phyloP scores from a whole-genome alignment of 2,329 filamentous ascomycete species.

The Knoxdaviesia capensis region DNA sequence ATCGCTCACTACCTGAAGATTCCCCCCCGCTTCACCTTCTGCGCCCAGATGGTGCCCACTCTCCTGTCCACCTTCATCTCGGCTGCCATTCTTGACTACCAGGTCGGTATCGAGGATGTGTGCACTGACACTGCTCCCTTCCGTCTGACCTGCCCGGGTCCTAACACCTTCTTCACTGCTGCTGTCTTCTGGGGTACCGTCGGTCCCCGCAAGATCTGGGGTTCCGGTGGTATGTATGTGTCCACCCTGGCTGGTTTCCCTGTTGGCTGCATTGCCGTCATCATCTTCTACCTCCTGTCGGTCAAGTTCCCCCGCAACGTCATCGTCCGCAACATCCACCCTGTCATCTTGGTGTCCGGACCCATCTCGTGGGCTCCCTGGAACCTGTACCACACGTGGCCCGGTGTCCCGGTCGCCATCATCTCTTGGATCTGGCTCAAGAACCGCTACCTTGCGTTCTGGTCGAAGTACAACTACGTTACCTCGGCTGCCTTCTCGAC shows the following conservation, averaged over 20 bases:
- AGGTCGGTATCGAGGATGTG: slow-evolving; percentile 11
- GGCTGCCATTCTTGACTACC: slow-evolving; percentile 16
- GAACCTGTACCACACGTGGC: slow-evolving; percentile 23
- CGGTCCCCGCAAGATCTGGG: slow-evolving; percentile 17
- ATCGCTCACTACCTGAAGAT: slow-evolving; percentile 24
- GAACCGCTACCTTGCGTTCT: slow-evolving; percentile 14
- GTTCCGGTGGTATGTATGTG: slow-evolving; percentile 15
- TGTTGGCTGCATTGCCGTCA: slow-evolving; percentile 12
- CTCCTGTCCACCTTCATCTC: slow-evolving; percentile 14
- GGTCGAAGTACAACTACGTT: slow-evolving; percentile 30
- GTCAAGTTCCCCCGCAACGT: slow-evolving; percentile 13
- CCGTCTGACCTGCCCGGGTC: slow-evolving; percentile 11
- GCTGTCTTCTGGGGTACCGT: slow-evolving; percentile 20
- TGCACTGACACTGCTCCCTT: slow-evolving; percentile 10
- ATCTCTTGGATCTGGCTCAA: slow-evolving; percentile 21
- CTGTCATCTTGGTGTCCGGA: slow-evolving; percentile 17
- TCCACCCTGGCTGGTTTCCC: slow-evolving; percentile 14
- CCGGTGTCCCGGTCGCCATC: slow-evolving; percentile 20
- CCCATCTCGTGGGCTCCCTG: slow-evolving; percentile 16
- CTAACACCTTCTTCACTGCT: slow-evolving; percentile 16
- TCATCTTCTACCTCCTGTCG: slow-evolving; percentile 13
- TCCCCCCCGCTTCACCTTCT: slow-evolving; percentile 15
- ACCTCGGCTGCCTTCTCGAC: slow-evolving; percentile 28
- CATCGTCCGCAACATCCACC: slow-evolving; percentile 18
- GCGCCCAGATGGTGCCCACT: slow-evolving; percentile 14